Percentiles rank a stretch among this genome's conserved stretches.
Evolutionary conservation across 306 rosid species (phyloP).

Genomic region (Gastrolobium villosum): DNA sequence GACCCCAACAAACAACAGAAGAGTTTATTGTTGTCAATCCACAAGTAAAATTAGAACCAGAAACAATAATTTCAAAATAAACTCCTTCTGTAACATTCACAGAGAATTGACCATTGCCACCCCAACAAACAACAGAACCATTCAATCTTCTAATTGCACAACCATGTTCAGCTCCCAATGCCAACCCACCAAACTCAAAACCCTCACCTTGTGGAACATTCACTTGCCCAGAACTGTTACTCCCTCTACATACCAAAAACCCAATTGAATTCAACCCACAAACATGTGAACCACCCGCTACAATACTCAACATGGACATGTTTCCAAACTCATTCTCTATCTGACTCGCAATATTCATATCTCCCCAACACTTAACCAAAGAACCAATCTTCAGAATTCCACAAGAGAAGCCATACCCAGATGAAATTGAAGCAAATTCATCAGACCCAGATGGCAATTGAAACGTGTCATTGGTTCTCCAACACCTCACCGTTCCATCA

Average conservation of each 20-base stretch:
- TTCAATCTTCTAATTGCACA: constrained; percentile 61
- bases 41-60: constrained; percentile 83
- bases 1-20: constrained; percentile 86
- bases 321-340: constrained; percentile 58
- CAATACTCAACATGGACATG: constrained; percentile 56
- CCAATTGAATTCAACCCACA: constrained; percentile 68
- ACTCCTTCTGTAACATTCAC: constrained; percentile 39
- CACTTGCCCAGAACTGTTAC: constrained; percentile 60
- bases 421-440: too few species aligned
- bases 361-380: constrained; percentile 69
- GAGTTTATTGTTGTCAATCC: constrained; percentile 64
- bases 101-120: constrained; percentile 58
- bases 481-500: constrained; percentile 58
- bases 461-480: constrained; percentile 47
- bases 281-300: constrained; percentile 64
- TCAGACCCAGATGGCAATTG: background rate
- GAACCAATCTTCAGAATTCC: too few species aligned
- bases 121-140: constrained; percentile 82
- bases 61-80: constrained; percentile 70
- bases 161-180: constrained; percentile 68
- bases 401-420: too few species aligned
- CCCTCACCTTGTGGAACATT: constrained; percentile 50
- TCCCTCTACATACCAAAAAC: constrained; percentile 60
- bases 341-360: constrained; percentile 1
- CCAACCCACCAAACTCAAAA: constrained; percentile 46